A percentile compares a stretch with the other conserved stretches of the same genome.
Conservation (phyloP, 192 early-diverging fungal species). For the Allomyces javanicus region DNA sequence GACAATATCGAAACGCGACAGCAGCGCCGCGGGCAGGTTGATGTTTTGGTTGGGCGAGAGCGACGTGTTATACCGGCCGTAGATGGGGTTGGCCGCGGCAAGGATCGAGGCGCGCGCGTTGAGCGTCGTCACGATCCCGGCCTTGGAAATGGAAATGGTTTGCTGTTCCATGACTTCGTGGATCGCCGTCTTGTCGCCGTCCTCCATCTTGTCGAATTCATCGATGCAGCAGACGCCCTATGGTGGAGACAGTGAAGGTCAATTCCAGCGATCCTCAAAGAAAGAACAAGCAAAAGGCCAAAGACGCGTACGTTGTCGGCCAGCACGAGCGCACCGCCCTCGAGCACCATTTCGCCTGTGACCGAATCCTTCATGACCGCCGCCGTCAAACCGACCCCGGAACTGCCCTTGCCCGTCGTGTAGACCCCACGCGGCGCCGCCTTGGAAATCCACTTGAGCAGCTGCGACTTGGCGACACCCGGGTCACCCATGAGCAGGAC, state of each 20-base stretch:
- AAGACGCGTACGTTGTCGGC: slow-evolving; percentile 50
- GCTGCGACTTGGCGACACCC: slow-evolving; percentile 92
- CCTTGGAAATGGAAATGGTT: slow-evolving; percentile 92
- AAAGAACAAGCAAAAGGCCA: neutral
- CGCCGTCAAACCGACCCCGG: slow-evolving; percentile 90
- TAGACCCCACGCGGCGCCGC: slow-evolving; percentile 89
- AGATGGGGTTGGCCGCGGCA: slow-evolving; percentile 93
- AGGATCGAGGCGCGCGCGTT: slow-evolving; percentile 89
- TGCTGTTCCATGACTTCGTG: slow-evolving; percentile 99
- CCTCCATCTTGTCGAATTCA: slow-evolving; percentile 99
- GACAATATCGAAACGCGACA: slow-evolving; percentile 82
- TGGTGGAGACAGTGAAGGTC: neutral
- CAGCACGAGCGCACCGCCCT: slow-evolving; percentile 91
- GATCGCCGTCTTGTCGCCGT: slow-evolving; percentile 84
- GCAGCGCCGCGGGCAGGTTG: slow-evolving; percentile 82
- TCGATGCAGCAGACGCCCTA: slow-evolving; percentile 92
- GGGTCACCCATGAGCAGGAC: slow-evolving; percentile 97
- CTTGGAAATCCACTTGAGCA: slow-evolving; percentile 82
- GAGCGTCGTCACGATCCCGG: slow-evolving; percentile 91
- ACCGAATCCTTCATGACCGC: slow-evolving; percentile 80
- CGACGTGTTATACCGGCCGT: slow-evolving; percentile 79
- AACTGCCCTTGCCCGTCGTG: slow-evolving; percentile 87
- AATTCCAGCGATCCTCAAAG: neutral
- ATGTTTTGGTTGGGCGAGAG: slow-evolving; percentile 85
- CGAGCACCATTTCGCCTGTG: slow-evolving; percentile 89